A percentile compares a stretch with the other conserved stretches of the same genome.
Conservation (phyloP, 2,329 filamentous ascomycete species). For the Talaromyces sp. region DNA sequence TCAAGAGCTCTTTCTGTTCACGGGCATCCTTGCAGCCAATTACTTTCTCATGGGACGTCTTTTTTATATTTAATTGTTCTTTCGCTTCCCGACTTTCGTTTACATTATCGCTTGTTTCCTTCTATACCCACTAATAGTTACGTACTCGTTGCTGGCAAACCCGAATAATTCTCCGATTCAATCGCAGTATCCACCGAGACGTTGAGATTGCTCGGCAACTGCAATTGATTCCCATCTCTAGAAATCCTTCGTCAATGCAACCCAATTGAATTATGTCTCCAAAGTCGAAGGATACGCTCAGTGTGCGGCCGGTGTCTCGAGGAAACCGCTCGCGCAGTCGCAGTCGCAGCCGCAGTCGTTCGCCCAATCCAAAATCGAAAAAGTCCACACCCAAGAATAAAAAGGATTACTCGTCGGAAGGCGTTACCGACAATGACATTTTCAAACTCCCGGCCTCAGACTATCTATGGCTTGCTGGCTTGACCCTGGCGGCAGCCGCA, state of each 20-base stretch:
- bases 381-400: conserved; percentile 26
- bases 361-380: conserved; percentile 37
- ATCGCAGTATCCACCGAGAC: not conserved
- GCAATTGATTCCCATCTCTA: not conserved
- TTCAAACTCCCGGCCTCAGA: conserved; percentile 79
- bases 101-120: not conserved
- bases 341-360: conserved; percentile 18
- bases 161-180: not conserved
- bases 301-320: conserved; percentile 32
- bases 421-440: conserved; percentile 79
- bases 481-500: conserved; percentile 70
- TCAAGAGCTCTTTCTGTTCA: conserved; percentile 12
- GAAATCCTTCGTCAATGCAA: not conserved
- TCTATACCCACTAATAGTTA: conserved; percentile 1
- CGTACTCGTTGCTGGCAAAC: conserved; percentile 4
- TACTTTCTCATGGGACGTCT: conserved; percentile 1
- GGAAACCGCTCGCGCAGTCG: conserved; percentile 35
- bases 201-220: not conserved
- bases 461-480: conserved; percentile 66
- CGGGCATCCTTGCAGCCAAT: conserved; percentile 19
- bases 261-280: conserved; percentile 23
- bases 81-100: conserved; percentile 11
- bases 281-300: conserved; percentile 28
- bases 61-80: not conserved
- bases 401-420: conserved; percentile 44